Base-by-base conservation (phyloP, 495 filamentous ascomycete species). In the Penicillium egyptiacum region DNA sequence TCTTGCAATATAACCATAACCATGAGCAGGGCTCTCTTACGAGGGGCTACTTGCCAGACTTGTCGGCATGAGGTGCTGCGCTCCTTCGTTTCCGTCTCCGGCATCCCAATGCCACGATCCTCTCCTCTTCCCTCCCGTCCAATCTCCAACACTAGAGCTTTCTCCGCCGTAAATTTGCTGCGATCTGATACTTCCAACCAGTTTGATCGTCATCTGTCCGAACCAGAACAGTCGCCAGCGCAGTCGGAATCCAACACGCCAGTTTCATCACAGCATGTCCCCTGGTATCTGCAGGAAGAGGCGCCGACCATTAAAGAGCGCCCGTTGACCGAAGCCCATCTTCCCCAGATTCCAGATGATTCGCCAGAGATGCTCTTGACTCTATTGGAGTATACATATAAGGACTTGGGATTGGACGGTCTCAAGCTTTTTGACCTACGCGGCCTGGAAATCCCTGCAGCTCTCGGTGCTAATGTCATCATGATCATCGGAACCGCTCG, bases 401-500 rank as follows among this genome's bases (percentile, higher is more conserved):
- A 90, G 52, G 88, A 95, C 33, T 76, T 95, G 26, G 94, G 94
- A 44, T 77, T 98, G 42, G 89, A 95, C 68, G 77, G 88, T 43
- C 73, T 98, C 51, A 76, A 74, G 6, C 61, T 98, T 11, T 74
- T 92, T 49, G 94, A 98, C 68, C 80, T 98, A 20, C 90, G 94
- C 50, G 73, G 81, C 20, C 76, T 96, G 45, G 89, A 96, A 64
- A 92, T 90, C 0, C 88, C 94, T 0, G 84, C 94, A 1, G 91
- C 92, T 0, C 79, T 98, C 35, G 94, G 94, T 8, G 82, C 90
- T 16, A 88, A 91, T 64, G 81, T 96, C 37, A 79, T 98, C 30
- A 98, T 98, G 94, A 69, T 98, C 37, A 77, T 98, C 58, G 92
- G 90, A n/a, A 95, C 91, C 17, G 91, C 93, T 20, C 86, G 95